phyloP scores from a whole-genome alignment of 2,329 filamentous ascomycete genomes.

The Tricladium varicosporioides region DNA sequence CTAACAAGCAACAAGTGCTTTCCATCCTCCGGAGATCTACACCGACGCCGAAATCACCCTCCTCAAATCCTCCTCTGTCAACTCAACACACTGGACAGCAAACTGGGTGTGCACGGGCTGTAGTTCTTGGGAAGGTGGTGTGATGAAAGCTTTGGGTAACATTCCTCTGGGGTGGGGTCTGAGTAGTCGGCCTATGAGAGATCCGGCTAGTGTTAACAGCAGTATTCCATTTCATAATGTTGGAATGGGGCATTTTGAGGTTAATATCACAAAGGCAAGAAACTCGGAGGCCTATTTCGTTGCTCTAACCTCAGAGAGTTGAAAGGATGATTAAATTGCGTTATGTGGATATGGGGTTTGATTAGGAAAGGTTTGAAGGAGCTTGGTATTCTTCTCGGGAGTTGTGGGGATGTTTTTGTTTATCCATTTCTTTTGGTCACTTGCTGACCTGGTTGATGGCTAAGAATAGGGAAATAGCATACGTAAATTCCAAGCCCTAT shows the following conservation, averaged over 20 bases:
- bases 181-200: constrained; percentile 3
- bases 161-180: constrained; percentile 7
- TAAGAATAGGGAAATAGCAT: too few relatives aligned
- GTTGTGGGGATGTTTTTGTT: too few relatives aligned
- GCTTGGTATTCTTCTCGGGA: too few relatives aligned
- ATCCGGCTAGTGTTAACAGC: constrained; percentile 3
- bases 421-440: too few relatives aligned
- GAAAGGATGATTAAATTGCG: too few relatives aligned
- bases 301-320: neutral
- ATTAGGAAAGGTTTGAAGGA: too few relatives aligned
- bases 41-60: constrained; percentile 2
- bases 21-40: constrained; percentile 10
- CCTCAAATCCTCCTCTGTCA: constrained; percentile 11
- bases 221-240: constrained; percentile 12
- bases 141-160: constrained; percentile 7
- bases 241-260: constrained; percentile 12
- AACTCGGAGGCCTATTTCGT: neutral
- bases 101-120: constrained; percentile 10
- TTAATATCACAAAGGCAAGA: constrained; percentile 11
- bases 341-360: too few relatives aligned
- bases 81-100: constrained; percentile 14
- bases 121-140: constrained; percentile 10
- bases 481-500: too few relatives aligned
- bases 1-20: constrained; percentile 7
- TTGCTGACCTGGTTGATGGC: too few relatives aligned